These are phyloP conservation scores for Moesziomyces sp. DNA, from an alignment of 1,284 basidiomycete species.

Conservation along the genomic window DNA sequence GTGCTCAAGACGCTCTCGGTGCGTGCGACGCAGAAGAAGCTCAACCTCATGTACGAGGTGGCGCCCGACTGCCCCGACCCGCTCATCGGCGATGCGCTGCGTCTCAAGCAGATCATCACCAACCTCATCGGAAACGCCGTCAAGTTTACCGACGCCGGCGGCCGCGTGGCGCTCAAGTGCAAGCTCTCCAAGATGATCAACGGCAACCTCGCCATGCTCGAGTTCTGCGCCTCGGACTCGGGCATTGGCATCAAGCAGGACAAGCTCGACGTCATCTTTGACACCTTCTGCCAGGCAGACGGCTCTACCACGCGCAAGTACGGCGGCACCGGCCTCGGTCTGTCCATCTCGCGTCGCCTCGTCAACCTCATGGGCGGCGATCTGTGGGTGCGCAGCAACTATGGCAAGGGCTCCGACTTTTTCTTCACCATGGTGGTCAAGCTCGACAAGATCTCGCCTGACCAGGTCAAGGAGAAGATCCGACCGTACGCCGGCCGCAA, in stretches of 20 bases:
- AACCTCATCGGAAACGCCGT: slow-evolving; percentile 64
- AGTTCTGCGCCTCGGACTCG: slow-evolving; percentile 97
- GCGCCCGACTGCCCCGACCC: slow-evolving; percentile 96
- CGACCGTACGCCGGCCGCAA: slow-evolving; percentile 63
- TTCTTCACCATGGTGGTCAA: slow-evolving; percentile 84
- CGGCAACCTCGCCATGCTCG: slow-evolving; percentile 83
- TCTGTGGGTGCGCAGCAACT: slow-evolving; percentile 96
- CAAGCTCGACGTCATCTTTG: slow-evolving; percentile 97
- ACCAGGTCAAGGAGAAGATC: slow-evolving; percentile 64
- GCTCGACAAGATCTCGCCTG: slow-evolving; percentile 59
- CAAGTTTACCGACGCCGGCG: slow-evolving; percentile 84
- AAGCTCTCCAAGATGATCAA: slow-evolving; percentile 75
- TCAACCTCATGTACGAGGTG: slow-evolving; percentile 96
- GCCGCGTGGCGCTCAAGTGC: slow-evolving; percentile 90
- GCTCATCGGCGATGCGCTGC: slow-evolving; percentile 93
- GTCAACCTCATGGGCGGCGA: slow-evolving; percentile 98
- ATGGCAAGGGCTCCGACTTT: slow-evolving; percentile 90
- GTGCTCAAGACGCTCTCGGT: slow-evolving; percentile 98
- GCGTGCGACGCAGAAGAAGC: slow-evolving; percentile 95
- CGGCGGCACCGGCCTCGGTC: slow-evolving; percentile 95
- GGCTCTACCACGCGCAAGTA: slow-evolving; percentile 79
- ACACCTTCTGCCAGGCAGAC: slow-evolving; percentile 99
- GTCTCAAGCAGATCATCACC: slow-evolving; percentile 70
- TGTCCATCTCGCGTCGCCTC: slow-evolving; percentile 78
- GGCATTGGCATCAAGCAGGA: slow-evolving; percentile 99